phyloP scores from a whole-genome alignment of 1,139 yeast species.

The Protomyces pachydermus region DNA sequence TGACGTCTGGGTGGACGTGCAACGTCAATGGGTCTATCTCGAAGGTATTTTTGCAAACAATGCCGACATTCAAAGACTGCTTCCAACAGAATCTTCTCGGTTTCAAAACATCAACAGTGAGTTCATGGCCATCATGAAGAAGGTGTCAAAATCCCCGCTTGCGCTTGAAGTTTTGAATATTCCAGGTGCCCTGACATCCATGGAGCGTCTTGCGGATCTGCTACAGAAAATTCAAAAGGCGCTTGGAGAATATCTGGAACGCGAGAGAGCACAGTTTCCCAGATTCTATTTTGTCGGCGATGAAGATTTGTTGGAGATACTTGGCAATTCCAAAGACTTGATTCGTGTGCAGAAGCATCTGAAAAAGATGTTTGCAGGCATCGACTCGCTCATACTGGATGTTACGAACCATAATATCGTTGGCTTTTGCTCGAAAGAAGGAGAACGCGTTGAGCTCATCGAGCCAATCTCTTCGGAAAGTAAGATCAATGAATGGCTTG shows the following conservation, averaged over 20 bases:
- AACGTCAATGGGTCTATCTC: constrained; percentile 82
- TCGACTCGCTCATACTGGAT: constrained; percentile 47
- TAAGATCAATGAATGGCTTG: constrained; percentile 60
- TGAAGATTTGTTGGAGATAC: constrained; percentile 76
- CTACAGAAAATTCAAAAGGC: constrained; percentile 60
- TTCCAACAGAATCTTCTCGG: constrained; percentile 67
- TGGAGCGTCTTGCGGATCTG: constrained; percentile 55
- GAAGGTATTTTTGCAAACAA: constrained; percentile 64
- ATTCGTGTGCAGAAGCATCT: constrained; percentile 55
- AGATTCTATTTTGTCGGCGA: constrained; percentile 86
- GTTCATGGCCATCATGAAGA: constrained; percentile 50
- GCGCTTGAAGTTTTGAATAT: constrained; percentile 58
- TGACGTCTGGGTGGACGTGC: constrained; percentile 77
- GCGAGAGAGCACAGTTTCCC: constrained; percentile 71
- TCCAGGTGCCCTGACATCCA: constrained; percentile 47
- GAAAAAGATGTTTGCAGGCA: constrained; percentile 68
- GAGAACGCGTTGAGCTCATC: constrained; percentile 51
- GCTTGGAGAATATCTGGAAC: constrained; percentile 71
- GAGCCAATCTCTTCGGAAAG: constrained; percentile 48
- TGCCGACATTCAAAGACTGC: constrained; percentile 54
- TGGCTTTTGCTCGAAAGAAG: constrained; percentile 58
- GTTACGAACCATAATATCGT: constrained; percentile 42
- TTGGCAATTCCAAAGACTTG: constrained; percentile 60
- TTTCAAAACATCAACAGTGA: constrained; percentile 64
- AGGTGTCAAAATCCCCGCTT: constrained; percentile 49